Conservation (phyloP, 768 basidiomycete species). For the Cystofilobasidium bisporidii region DNA sequence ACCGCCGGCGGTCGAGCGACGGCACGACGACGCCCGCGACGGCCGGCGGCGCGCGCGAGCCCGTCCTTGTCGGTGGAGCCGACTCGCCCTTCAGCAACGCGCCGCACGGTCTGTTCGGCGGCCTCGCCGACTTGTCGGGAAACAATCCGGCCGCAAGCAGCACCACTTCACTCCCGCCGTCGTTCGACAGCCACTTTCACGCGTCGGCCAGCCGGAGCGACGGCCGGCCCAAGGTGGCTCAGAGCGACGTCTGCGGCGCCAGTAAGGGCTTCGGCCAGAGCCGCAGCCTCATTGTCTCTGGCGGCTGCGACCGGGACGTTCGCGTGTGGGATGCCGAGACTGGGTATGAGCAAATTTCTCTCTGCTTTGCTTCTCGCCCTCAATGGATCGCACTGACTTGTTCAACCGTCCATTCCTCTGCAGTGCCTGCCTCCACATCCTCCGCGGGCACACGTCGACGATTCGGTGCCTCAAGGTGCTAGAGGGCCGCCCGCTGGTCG, state of each 20-base stretch:
- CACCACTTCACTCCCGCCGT: conserved; percentile 30
- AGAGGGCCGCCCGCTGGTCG: conserved; percentile 74
- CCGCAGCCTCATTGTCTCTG: conserved; percentile 71
- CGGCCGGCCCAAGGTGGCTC: conserved; percentile 22
- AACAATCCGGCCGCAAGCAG: not conserved
- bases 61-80: conserved; percentile 14
- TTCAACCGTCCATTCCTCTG: not conserved
- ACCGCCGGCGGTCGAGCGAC: conserved; percentile 4
- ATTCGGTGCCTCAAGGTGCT: conserved; percentile 82
- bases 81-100: not conserved
- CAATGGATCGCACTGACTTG: no score
- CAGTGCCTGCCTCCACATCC: conserved; percentile 61
- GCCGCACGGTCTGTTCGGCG: not conserved
- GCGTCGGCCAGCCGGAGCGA: not conserved
- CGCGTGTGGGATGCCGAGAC: conserved; percentile 82
- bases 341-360: conserved; percentile 50
- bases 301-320: conserved; percentile 85
- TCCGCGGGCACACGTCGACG: conserved; percentile 78
- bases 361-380: no score
- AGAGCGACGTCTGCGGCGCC: conserved; percentile 47
- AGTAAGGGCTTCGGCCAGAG: conserved; percentile 85
- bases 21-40: not conserved
- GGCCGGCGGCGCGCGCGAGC: not conserved
- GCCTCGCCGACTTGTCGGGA: not conserved
- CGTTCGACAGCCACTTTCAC: not conserved